Base-by-base conservation (phyloP, 176 grass and related monocot species). In the Juncus effusus region DNA sequence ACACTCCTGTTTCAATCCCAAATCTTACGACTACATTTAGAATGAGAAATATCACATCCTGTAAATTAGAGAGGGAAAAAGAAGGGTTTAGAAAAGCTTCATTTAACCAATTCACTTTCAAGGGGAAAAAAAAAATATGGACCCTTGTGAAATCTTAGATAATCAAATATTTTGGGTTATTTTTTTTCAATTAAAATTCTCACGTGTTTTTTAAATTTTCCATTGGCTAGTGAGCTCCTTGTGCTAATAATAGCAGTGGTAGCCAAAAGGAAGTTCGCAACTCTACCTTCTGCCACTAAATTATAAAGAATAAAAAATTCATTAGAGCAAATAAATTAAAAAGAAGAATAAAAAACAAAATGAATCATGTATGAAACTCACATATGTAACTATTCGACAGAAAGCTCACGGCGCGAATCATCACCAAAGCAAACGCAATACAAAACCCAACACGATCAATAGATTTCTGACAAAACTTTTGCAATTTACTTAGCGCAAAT, bases 311-410 rank as follows among this genome's bases (percentile, higher is more conserved):
- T 47, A 9, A 47, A 6, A 47, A 47, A 5, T 47, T 47, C 44
- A 47, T 47, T 28, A 28, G 19, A 61, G 85, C 75, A 82, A 92
- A 87, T 97, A 76, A 44, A 28, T 73, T 64, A 74, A 14, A 80
- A 76, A 44, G 73, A 47, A 47, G 4, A 9, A 47, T 47, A 47
- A 47, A 49, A 60, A 53, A 69, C 52, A 47, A 47, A 47, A 47
- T 6, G 44, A 9, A 9, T 47, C 6, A 47, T 47, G 1, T 47
- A 47, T 47, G 44, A 7, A 81, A 85, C 87, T 89, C 78, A 96
- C 93, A 89, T 86, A 96, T 96, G 74, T 88, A 96, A 82, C 93
- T 96, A 74, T 96, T 96, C 16, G 93, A 96, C 72, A 96, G 78
- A 70, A 96, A 96, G 78, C 85, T 96, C 54, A 70, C 85, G 68